These are phyloP conservation scores for Croton laevigatus DNA, from an alignment of 441 rosid genomes.

Conservation along the genomic window DNA sequence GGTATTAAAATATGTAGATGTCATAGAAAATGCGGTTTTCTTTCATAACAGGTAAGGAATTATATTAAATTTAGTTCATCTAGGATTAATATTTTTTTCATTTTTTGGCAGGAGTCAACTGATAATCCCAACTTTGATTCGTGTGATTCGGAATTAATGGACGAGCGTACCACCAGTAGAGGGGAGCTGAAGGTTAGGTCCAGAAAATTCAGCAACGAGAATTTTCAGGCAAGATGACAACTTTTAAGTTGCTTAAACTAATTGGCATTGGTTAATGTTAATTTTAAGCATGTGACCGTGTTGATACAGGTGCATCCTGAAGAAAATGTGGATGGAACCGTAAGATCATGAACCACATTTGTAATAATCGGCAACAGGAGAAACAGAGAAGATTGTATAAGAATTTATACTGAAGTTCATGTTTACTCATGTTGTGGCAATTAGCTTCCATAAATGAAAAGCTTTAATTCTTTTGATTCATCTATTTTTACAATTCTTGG, in stretches of 20 bases:
- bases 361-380: not conserved
- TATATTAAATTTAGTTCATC: not conserved
- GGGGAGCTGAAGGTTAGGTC: constrained; percentile 45
- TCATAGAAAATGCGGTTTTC: not conserved
- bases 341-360: not conserved
- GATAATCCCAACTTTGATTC: constrained; percentile 19
- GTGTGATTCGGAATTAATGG: constrained; percentile 34
- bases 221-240: constrained; percentile 20
- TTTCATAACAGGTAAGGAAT: not conserved
- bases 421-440: too few relatives aligned
- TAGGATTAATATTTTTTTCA: not conserved
- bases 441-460: too few relatives aligned
- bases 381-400: not conserved
- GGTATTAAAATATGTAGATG: constrained; percentile 1
- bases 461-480: too few relatives aligned
- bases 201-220: constrained; percentile 19
- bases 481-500: too few relatives aligned
- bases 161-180: constrained; percentile 41
- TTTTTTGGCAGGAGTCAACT: constrained; percentile 8
- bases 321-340: not conserved
- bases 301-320: constrained; percentile 12
- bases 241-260: not conserved
- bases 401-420: too few relatives aligned
- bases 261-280: not conserved
- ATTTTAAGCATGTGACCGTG: not conserved